Conservation (phyloP, 2,329 filamentous ascomycete species). For the Phoma sp. region DNA sequence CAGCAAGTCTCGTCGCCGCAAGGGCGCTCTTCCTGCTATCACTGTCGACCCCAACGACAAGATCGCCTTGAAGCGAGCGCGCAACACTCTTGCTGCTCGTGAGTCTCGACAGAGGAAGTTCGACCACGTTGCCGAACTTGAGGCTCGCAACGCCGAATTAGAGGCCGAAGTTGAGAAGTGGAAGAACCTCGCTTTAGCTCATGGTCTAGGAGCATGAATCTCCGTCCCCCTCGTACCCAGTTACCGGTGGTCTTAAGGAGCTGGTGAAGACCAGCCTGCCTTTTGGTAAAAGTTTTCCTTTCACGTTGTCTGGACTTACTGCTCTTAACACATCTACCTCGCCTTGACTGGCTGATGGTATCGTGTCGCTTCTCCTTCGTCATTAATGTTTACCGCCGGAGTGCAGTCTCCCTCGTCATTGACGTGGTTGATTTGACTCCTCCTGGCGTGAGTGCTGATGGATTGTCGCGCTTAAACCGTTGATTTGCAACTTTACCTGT, state of each 20-base stretch:
- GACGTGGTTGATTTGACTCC: conserved; percentile 49
- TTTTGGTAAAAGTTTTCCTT: conserved; percentile 38
- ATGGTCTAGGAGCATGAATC: conserved; percentile 50
- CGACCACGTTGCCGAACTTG: conserved; percentile 75
- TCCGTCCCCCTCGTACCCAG: conserved; percentile 36
- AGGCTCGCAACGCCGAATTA: conserved; percentile 75
- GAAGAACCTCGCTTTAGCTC: conserved; percentile 50
- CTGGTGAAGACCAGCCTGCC: conserved; percentile 46
- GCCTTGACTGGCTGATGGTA: conserved; percentile 21
- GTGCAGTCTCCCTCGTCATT: conserved; percentile 48
- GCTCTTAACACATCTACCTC: conserved; percentile 16
- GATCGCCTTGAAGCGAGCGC: conserved; percentile 88
- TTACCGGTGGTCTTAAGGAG: conserved; percentile 43
- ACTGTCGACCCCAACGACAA: conserved; percentile 76
- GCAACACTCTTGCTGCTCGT: conserved; percentile 91
- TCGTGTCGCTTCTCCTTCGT: conserved; percentile 18
- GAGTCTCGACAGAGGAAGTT: conserved; percentile 91
- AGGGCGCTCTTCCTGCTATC: conserved; percentile 82
- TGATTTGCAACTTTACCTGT: conserved; percentile 3
- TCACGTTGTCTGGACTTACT: conserved; percentile 17
- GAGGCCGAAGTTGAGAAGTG: conserved; percentile 59
- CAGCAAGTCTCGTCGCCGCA: conserved; percentile 72
- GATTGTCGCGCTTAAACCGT: conserved; percentile 6
- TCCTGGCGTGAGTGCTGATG: conserved; percentile 37
- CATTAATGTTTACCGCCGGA: conserved; percentile 33